phyloP scores from a whole-genome alignment of 2,329 filamentous ascomycete genomes.

The Magnaporthiopsis incrustans region DNA sequence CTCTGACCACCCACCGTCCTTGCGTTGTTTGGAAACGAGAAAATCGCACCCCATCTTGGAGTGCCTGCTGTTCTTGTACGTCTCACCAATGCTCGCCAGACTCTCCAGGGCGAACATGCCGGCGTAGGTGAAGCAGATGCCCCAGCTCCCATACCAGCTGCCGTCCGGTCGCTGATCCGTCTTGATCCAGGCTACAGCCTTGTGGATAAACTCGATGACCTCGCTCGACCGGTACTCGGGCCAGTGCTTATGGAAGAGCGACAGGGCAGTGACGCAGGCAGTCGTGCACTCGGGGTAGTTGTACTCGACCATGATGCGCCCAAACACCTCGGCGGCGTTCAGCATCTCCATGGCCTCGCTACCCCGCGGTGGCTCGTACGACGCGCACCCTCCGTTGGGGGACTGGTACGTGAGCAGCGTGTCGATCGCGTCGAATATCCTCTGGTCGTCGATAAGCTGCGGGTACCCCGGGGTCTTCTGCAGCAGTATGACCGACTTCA shows the following conservation, averaged over 20 bases:
- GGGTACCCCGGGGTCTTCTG: conserved; percentile 74
- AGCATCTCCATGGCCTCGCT: conserved; percentile 72
- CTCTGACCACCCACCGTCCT: conserved; percentile 94
- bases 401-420: conserved; percentile 91
- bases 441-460: conserved; percentile 61
- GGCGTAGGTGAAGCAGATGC: conserved; percentile 95
- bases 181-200: conserved; percentile 78
- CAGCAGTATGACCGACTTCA: conserved; percentile 75
- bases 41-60: conserved; percentile 77
- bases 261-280: conserved; percentile 80
- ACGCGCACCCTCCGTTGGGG: conserved; percentile 73
- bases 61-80: conserved; percentile 62
- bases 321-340: conserved; percentile 95
- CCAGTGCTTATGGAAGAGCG: conserved; percentile 73
- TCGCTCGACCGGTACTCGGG: conserved; percentile 71
- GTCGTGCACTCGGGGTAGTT: conserved; percentile 98
- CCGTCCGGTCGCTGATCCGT: conserved; percentile 69
- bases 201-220: conserved; percentile 62
- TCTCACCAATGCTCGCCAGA: conserved; percentile 73
- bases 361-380: conserved; percentile 79
- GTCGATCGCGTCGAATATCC: conserved; percentile 82
- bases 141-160: conserved; percentile 98
- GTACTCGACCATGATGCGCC: conserved; percentile 96
- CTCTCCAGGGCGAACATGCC: conserved; percentile 94
- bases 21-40: conserved; percentile 72